Conservation (phyloP, 768 basidiomycete species). For the Termitomyces sp. region DNA sequence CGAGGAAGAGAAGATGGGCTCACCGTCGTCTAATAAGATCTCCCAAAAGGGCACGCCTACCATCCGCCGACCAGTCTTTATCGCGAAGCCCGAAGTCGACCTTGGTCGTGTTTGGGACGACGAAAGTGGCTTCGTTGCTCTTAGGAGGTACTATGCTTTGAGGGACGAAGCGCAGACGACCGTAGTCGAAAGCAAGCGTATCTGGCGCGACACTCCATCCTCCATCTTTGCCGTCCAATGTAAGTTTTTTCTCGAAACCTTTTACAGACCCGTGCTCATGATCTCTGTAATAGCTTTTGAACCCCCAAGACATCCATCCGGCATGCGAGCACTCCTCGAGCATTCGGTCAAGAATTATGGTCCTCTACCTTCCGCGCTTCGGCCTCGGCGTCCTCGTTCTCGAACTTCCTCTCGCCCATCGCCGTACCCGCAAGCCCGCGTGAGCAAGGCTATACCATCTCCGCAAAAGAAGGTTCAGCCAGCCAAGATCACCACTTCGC, state of each 20-base stretch:
- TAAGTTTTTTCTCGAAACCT: constrained; percentile 30
- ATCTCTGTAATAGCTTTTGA: constrained; percentile 53
- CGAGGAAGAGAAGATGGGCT: constrained; percentile 56
- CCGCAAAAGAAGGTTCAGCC: constrained; percentile 35
- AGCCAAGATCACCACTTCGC: constrained; percentile 16
- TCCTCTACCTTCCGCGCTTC: constrained; percentile 71
- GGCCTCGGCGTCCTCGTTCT: constrained; percentile 57
- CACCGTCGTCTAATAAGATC: constrained; percentile 20
- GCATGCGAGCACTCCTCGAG: constrained; percentile 70
- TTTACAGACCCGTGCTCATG: constrained; percentile 1
- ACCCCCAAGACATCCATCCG: constrained; percentile 58
- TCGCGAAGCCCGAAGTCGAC: constrained; percentile 54
- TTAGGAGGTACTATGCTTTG: constrained; percentile 67
- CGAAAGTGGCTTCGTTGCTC: constrained; percentile 58
- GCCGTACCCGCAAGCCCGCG: constrained; percentile 60
- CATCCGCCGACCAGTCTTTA: constrained; percentile 40
- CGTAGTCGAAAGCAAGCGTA: constrained; percentile 60
- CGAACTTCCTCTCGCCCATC: constrained; percentile 70
- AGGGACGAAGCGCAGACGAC: constrained; percentile 64
- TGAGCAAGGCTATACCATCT: constrained; percentile 35
- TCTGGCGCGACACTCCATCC: constrained; percentile 70
- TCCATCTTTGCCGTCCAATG: constrained; percentile 72
- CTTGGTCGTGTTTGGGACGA: constrained; percentile 55
- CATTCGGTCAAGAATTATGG: constrained; percentile 70
- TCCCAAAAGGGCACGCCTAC: constrained; percentile 35